phyloP scores from a whole-genome alignment of 2,329 filamentous ascomycete genomes.

The Apiospora aurea region DNA sequence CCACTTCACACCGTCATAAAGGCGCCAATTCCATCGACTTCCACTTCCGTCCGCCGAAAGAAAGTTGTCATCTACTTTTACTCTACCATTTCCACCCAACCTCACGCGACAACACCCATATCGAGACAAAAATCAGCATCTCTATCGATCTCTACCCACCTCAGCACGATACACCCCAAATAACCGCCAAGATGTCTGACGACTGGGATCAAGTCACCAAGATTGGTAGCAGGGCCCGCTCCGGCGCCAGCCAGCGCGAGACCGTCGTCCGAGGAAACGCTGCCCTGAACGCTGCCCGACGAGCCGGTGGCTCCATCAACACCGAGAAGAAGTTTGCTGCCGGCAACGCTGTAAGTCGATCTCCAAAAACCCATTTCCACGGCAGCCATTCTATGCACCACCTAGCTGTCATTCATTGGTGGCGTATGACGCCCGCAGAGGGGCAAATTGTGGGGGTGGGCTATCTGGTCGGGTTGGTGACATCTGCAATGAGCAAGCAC shows the following conservation, averaged over 20 bases:
- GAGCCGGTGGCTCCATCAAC: conserved; percentile 75
- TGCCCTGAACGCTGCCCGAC: conserved; percentile 88
- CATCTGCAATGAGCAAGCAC: neutral
- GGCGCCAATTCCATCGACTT: conserved; percentile 24
- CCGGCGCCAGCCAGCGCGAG: conserved; percentile 76
- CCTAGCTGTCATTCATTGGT: neutral
- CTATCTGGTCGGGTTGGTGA: neutral
- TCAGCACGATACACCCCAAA: conserved; percentile 31
- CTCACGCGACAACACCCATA: conserved; percentile 14
- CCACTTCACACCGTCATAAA: conserved; percentile 25
- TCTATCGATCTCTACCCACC: neutral
- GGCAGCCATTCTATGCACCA: neutral
- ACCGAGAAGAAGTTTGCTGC: conserved; percentile 92
- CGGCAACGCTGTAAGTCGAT: conserved; percentile 76
- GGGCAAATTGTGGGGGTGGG: conserved; percentile 21
- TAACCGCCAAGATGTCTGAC: conserved; percentile 65
- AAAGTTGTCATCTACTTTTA: conserved; percentile 23
- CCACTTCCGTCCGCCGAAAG: conserved; percentile 18
- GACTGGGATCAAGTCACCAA: conserved; percentile 92
- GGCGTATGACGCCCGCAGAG: conserved; percentile 17
- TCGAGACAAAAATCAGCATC: neutral
- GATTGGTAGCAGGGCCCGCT: conserved; percentile 86
- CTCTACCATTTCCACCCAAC: conserved; percentile 7
- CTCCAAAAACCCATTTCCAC: conserved; percentile 18
- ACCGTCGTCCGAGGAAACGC: conserved; percentile 85